Evolutionary conservation across 1,284 basidiomycete species (phyloP), one percentile per base, ranked within the genome.

Genomic region (Boletus sp.): DNA sequence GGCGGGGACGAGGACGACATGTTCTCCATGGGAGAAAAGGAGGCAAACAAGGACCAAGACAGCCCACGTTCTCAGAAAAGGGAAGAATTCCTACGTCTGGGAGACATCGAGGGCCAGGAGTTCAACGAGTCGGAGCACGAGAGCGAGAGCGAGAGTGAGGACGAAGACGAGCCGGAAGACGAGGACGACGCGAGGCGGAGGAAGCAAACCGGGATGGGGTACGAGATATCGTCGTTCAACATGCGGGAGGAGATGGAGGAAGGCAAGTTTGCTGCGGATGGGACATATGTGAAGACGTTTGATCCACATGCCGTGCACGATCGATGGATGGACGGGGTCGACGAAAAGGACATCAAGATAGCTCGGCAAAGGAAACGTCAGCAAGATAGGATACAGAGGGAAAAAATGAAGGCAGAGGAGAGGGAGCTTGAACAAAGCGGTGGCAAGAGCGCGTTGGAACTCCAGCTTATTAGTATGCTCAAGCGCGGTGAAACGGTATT

Each of bases 211-310:
- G 91, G 89, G 20, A 95, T 96, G 94, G 96, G 94, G 1, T 93
- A 76, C 68, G 89, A 94, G 60, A 66, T 98, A 12, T 94, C 91
- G 8, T 88, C 89, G 26, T 99, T 99, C 80, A 97, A 99, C 69
- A 98, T 99, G 96, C 89, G 94, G 57, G 87, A 90, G 57, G 96
- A 99, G 77, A 94, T 99, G 87, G 84, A 91, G 60, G 91, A 96
- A 66, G 96, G 96, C 27, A 90, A 93, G 60, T 97, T 99, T 72
- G 88, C 93, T 9, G 90, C 88, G 49, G 95, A 98, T 60, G 96
- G 96, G 39, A 83, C 71, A 49, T 97, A 94, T 66, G 79, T 94
- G 46, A 82, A 82, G 48, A 84, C 92, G 41, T 87, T 86, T 56
- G 94, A 99, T 69, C 88, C 89, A 6, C 88, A 94, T 62, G 92